A percentile compares a stretch with the other conserved stretches of the same genome.
These are phyloP conservation scores for Cladosporium sp. DNA, from an alignment of 2,329 filamentous ascomycete species.

Conservation along the genomic window DNA sequence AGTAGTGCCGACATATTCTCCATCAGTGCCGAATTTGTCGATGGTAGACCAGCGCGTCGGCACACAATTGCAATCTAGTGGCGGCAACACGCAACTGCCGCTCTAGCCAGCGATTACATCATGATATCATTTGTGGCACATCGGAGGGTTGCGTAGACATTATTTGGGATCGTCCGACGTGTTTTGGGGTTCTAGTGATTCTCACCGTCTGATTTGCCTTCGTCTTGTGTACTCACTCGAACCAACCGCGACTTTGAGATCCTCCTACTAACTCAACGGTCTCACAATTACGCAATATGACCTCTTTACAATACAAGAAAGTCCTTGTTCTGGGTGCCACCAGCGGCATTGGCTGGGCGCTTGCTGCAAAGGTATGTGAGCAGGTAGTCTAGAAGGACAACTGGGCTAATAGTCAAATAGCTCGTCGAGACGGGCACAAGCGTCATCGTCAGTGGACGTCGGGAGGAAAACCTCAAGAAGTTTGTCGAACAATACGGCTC, in stretches of 20 bases:
- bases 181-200: neutral
- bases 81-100: neutral
- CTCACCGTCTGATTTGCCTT: neutral
- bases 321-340: slow-evolving; percentile 57
- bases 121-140: slow-evolving; percentile 3
- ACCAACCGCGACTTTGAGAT: neutral
- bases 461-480: slow-evolving; percentile 52
- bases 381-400: too few species aligned
- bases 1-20: neutral
- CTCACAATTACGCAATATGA: neutral
- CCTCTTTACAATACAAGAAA: slow-evolving; percentile 50
- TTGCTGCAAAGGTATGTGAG: slow-evolving; percentile 42
- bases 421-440: slow-evolving; percentile 50
- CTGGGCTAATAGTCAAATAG: neutral
- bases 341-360: slow-evolving; percentile 52
- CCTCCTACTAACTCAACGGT: neutral
- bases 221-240: neutral
- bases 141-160: neutral
- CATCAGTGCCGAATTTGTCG: neutral
- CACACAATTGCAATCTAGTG: neutral
- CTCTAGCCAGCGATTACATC: slow-evolving; percentile 12
- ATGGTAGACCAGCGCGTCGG: neutral
- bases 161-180: neutral
- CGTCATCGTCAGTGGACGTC: slow-evolving; percentile 52
- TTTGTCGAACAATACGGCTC: slow-evolving; percentile 49